phyloP scores from a whole-genome alignment of 352 stramenopile genomes.

The Globisporangium abappressorium region DNA sequence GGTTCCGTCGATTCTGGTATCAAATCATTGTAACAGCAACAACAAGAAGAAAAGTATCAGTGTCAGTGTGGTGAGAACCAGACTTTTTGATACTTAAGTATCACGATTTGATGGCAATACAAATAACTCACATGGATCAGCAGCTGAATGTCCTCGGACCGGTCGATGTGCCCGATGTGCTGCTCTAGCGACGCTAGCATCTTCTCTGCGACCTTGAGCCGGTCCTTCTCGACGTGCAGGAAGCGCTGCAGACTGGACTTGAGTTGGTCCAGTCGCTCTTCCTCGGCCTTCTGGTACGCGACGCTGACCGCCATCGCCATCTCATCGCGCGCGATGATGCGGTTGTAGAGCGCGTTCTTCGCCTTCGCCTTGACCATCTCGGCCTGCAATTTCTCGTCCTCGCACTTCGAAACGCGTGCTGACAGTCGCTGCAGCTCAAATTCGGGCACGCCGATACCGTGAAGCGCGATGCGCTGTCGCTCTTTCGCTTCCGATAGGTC shows the following conservation, averaged over 20 bases:
- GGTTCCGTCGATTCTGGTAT: conserved; percentile 62
- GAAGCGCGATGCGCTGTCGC: conserved; percentile 63
- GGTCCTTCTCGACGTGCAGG: conserved; percentile 74
- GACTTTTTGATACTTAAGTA: not conserved
- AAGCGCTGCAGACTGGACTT: conserved; percentile 68
- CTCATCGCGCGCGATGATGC: conserved; percentile 79
- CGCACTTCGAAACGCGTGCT: conserved; percentile 46
- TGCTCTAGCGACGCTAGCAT: conserved; percentile 56
- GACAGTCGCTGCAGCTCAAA: conserved; percentile 82
- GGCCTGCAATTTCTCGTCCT: conserved; percentile 60
- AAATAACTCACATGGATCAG: conserved; percentile 56
- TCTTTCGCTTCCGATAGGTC: conserved; percentile 54
- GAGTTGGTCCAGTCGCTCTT: conserved; percentile 79
- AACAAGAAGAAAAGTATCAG: not conserved
- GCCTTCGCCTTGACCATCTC: conserved; percentile 52
- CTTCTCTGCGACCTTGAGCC: conserved; percentile 55
- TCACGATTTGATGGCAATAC: not conserved
- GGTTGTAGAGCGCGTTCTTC: conserved; percentile 80
- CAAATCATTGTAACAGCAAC: not conserved
- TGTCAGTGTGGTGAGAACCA: not conserved
- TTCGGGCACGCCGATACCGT: conserved; percentile 76
- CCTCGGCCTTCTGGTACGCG: conserved; percentile 81
- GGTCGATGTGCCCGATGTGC: conserved; percentile 59
- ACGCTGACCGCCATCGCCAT: conserved; percentile 90
- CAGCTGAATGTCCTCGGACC: conserved; percentile 79